These are phyloP conservation scores for Allantophomopsis lycopodina DNA, from an alignment of 2,329 filamentous ascomycete species.

Conservation along the genomic window DNA sequence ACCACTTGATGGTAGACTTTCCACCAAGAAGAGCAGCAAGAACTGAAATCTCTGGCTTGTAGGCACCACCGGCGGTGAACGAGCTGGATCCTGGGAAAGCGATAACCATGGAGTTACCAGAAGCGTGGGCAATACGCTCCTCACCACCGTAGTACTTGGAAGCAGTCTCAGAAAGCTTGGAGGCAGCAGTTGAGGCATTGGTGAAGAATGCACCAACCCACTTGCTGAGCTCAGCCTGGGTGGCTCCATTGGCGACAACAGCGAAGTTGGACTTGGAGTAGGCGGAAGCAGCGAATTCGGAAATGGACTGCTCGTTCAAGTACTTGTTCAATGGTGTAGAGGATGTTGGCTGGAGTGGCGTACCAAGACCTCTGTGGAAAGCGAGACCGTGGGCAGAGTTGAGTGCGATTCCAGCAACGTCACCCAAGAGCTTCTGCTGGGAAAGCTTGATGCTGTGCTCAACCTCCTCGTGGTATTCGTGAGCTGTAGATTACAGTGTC, in stretches of 20 bases:
- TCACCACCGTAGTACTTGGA: slow-evolving; percentile 92
- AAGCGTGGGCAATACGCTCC: slow-evolving; percentile 68
- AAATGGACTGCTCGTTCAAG: slow-evolving; percentile 61
- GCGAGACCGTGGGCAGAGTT: slow-evolving; percentile 78
- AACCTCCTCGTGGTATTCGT: slow-evolving; percentile 86
- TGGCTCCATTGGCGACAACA: slow-evolving; percentile 78
- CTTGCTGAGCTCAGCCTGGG: slow-evolving; percentile 62
- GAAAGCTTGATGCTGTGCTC: slow-evolving; percentile 61
- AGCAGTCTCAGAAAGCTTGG: slow-evolving; percentile 43
- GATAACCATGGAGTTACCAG: slow-evolving; percentile 74
- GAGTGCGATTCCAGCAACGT: slow-evolving; percentile 55
- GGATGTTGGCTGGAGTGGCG: slow-evolving; percentile 59
- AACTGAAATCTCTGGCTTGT: slow-evolving; percentile 83
- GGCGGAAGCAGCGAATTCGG: slow-evolving; percentile 61
- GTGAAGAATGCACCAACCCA: slow-evolving; percentile 93
- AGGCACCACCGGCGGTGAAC: slow-evolving; percentile 48
- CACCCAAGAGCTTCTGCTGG: slow-evolving; percentile 58
- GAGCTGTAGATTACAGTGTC: slow-evolving; percentile 35
- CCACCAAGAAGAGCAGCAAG: slow-evolving; percentile 83
- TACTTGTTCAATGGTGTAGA: slow-evolving; percentile 66
- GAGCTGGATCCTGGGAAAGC: slow-evolving; percentile 86
- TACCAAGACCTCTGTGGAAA: slow-evolving; percentile 87
- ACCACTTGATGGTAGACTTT: slow-evolving; percentile 89
- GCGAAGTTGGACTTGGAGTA: slow-evolving; percentile 88
- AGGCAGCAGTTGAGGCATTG: slow-evolving; percentile 34